Evolutionary conservation across 1,284 basidiomycete species (phyloP).

Genomic region (Ustilago trichophora): DNA sequence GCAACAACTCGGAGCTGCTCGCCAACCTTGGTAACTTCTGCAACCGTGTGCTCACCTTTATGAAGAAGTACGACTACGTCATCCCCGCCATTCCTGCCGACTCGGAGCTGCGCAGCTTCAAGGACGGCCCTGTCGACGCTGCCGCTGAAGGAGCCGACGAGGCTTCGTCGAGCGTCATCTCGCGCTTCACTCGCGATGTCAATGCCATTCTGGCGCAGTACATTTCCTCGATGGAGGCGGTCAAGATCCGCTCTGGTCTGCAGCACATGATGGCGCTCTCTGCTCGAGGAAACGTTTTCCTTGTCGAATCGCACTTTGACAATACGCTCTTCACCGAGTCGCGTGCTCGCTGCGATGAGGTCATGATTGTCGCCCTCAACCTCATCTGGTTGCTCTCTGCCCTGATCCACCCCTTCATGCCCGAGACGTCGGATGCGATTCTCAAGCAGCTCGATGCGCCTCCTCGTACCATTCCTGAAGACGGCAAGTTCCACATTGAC

Average conservation of each 20-base stretch:
- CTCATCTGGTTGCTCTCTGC: conserved; percentile 90
- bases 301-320: conserved; percentile 89
- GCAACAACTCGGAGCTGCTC: conserved; percentile 91
- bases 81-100: conserved; percentile 70
- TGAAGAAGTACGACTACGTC: conserved; percentile 83
- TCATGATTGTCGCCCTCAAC: conserved; percentile 86
- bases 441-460: conserved; percentile 90
- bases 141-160: conserved; percentile 35
- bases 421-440: conserved; percentile 82
- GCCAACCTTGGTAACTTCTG: conserved; percentile 99
- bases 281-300: conserved; percentile 89
- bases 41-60: conserved; percentile 92
- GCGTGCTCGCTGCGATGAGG: conserved; percentile 85
- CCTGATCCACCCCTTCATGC: conserved; percentile 95
- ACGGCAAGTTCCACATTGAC: conserved; percentile 73
- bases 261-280: conserved; percentile 90
- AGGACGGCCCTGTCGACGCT: conserved; percentile 33
- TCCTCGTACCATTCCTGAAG: conserved; percentile 73
- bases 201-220: conserved; percentile 84
- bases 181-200: conserved; percentile 78
- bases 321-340: conserved; percentile 85
- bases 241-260: conserved; percentile 87
- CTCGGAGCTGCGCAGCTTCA: conserved; percentile 47
- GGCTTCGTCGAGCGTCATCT: conserved; percentile 36
- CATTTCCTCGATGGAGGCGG: conserved; percentile 86